phyloP scores from a whole-genome alignment of 2,329 filamentous ascomycete species.

The Berkeleyomyces rouxiae region DNA sequence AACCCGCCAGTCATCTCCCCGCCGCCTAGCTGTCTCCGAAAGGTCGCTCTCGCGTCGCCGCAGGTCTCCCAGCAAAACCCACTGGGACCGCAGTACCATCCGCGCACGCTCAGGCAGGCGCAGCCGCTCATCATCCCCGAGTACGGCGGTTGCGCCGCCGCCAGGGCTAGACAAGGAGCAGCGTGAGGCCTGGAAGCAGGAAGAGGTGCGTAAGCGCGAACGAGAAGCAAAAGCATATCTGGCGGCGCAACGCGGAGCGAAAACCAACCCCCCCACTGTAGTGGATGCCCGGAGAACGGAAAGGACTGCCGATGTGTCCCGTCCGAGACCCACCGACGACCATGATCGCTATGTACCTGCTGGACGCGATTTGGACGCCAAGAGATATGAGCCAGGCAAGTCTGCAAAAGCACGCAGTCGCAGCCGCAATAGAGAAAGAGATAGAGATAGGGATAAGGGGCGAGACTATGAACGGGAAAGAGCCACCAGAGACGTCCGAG shows the following conservation, averaged over 20 bases:
- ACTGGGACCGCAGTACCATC: conserved; percentile 17
- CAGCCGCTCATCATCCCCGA: conserved; percentile 28
- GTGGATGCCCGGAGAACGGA: conserved; percentile 20
- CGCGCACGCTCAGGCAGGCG: conserved; percentile 25
- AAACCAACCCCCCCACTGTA: conserved; percentile 37
- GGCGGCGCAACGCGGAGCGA: conserved; percentile 43
- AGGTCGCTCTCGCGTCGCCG: background rate
- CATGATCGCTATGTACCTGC: conserved; percentile 31
- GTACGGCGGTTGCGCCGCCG: conserved; percentile 22
- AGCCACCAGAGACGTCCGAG: conserved; percentile 17
- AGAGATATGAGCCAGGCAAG: conserved; percentile 6
- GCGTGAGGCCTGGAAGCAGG: conserved; percentile 41
- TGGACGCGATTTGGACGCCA: conserved; percentile 23
- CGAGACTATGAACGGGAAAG: conserved; percentile 20
- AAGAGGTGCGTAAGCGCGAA: conserved; percentile 44
- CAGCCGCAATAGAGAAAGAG: conserved; percentile 20
- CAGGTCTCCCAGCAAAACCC: conserved; percentile 6
- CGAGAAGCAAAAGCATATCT: conserved; percentile 48
- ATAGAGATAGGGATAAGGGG: conserved; percentile 14
- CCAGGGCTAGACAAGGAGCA: conserved; percentile 30
- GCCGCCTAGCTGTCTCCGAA: conserved; percentile 15
- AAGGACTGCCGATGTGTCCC: conserved; percentile 26
- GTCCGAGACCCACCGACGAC: conserved; percentile 18
- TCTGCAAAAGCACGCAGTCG: conserved; percentile 18
- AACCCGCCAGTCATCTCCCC: conserved; percentile 17